Base-by-base conservation (phyloP, 352 stramenopile genomes). In the Phytophthora multivora region DNA sequence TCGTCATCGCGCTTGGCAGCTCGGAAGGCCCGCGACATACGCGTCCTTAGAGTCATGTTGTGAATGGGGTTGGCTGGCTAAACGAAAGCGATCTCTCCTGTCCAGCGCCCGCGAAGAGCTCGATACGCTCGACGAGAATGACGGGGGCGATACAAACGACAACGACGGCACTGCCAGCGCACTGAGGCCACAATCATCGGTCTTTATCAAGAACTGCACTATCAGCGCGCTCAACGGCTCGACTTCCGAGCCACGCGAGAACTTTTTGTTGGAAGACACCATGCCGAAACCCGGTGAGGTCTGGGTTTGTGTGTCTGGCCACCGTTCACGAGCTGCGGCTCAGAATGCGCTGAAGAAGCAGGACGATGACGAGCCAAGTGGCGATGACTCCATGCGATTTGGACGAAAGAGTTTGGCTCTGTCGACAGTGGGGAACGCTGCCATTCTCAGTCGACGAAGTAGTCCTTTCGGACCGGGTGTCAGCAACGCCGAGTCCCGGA, bases 271-370 rank as follows among this genome's bases (percentile, higher is more conserved):
- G 0, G 81, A 93, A 63, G 84, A 93, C 48, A 79, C 75, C 13
- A 90, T 93, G 78, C 84, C 81, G 10, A 93, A 91, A 51, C 71
- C 79, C 4, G 81, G 81, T 0, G 84, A 93, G 59, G 81, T 93
- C 3, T 93, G 84, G 81, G 53, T 88, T n/a, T 89, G 81, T 30
- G 58, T 88, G 5, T 80, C 80, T 0, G 71, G 74, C 13, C 80
- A 93, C 46, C 79, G 81, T 4, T 68, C 73, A 21, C 64, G 80
- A 51, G 49, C 61, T 13, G 57, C 60, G 23, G 69, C 66, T 28
- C 55, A 60, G 36, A 79, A 71, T 23, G 59, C 58, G 5, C 72
- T 65, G 8, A 79, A 78, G 40, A 71, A 71, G 15, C 58, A 66
- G 38, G 67, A 73, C 9, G 59, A 63, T 12, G 47, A 59, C 2